phyloP scores from a whole-genome alignment of 345 rosid species.

The Carallia pectinifolia region DNA sequence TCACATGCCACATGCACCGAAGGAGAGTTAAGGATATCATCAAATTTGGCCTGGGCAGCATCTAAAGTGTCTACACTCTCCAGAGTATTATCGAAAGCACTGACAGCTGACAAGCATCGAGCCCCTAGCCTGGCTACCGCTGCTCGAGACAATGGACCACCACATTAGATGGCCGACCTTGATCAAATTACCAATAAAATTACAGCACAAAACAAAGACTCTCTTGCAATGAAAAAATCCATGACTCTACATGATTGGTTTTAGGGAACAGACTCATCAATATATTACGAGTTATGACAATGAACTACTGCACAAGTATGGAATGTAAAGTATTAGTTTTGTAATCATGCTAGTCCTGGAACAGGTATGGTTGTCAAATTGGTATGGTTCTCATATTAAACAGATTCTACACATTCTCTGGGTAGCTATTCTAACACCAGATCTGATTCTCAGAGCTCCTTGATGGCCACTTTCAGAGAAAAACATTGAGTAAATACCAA shows the following conservation, averaged over 20 bases:
- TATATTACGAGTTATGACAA: no score
- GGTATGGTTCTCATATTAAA: not conserved
- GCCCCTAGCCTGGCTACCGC: constrained; percentile 76
- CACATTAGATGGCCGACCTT: not conserved
- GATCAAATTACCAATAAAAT: not conserved
- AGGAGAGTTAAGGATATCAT: constrained; percentile 76
- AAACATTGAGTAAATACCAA: no score
- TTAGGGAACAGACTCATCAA: no score
- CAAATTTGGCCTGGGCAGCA: constrained; percentile 80
- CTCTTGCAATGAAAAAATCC: not conserved
- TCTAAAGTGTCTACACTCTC: constrained; percentile 70
- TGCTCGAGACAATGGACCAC: constrained; percentile 34
- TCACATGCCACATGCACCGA: constrained; percentile 80
- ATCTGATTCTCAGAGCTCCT: no score
- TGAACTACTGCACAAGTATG: not conserved
- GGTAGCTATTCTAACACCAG: no score
- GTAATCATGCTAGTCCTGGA: not conserved
- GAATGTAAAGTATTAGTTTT: not conserved
- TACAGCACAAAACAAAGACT: not conserved
- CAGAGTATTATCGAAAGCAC: constrained; percentile 78
- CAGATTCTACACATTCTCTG: no score
- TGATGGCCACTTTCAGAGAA: no score
- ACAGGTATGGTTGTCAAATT: not conserved
- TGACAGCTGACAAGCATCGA: constrained; percentile 80
- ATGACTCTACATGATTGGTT: no score